Evolutionary conservation across 2,329 filamentous ascomycete genomes (phyloP), one percentile per base, ranked within the genome.

Genomic region (Scedosporium boydii): DNA sequence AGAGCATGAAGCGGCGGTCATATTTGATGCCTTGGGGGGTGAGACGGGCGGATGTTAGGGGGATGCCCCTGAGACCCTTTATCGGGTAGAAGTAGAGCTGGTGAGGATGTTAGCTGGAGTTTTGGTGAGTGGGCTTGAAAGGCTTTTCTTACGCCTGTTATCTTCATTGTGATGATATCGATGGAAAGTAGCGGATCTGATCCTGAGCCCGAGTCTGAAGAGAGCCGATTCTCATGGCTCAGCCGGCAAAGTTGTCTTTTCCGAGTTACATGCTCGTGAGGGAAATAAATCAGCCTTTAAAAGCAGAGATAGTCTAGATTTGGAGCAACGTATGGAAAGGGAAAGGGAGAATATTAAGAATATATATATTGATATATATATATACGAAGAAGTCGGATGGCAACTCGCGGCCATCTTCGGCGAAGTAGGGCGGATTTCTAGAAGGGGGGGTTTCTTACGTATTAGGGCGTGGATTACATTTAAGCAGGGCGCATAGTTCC

Each of bases 1-100:
- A 80, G 3, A 91, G 80, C 83, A 91, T 89, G 73, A 90, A 91
- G 41, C 79, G 78, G 9, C 89, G 82, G 74, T 92, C 89, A 70
- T 88, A 76, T 48, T 77, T 75, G 67, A 90, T 78, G 14, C 88
- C 88, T 65, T 85, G 80, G n/a, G 78, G 77, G 4, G 81, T 82
- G 57, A 90, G 72, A n/a, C 74, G 73, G 3, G 86, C 79, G 0
- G 75, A 72, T 4, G 76, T 64, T 38, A 91, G 74, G 18, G 78
- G 72, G 61, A 87, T 82, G 59, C 82, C 83, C 42, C 85, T 83
- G n/a, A 91, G 80, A 6, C 82, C 87, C 71, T 91, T 91, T 74
- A 91, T 86, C 51, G 89, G 88, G 71, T 91, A 90, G 58, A 88
- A 79, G 72, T 87, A 89, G 42, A 91, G 78, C 73, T 76, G 60